These are phyloP conservation scores for Lactifluus subvellereus DNA, from an alignment of 768 basidiomycete species.

Conservation along the genomic window DNA sequence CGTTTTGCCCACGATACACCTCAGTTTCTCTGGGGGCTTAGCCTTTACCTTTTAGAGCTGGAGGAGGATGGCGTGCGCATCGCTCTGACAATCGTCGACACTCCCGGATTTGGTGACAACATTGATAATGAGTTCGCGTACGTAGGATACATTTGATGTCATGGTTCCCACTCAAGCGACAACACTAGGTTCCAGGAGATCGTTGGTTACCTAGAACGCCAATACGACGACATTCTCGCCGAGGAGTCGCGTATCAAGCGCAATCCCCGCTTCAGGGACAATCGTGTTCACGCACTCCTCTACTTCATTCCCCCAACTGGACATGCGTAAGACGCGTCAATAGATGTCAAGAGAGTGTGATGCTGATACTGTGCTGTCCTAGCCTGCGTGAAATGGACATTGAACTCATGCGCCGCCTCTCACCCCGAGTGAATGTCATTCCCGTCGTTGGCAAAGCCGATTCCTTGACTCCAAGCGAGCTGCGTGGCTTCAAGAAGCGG, in stretches of 20 bases:
- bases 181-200: slow-evolving; percentile 87
- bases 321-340: slow-evolving; percentile 60
- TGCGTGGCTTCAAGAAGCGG: slow-evolving; percentile 94
- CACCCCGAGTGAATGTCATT: slow-evolving; percentile 97
- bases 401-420: slow-evolving; percentile 96
- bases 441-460: slow-evolving; percentile 98
- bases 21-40: background rate
- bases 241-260: slow-evolving; percentile 99
- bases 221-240: slow-evolving; percentile 98
- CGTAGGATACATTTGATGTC: slow-evolving; percentile 32
- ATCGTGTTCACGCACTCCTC: slow-evolving; percentile 90
- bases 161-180: background rate
- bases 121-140: slow-evolving; percentile 99
- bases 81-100: slow-evolving; percentile 96
- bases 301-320: slow-evolving; percentile 99
- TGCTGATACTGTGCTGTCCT: slow-evolving; percentile 8
- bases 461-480: slow-evolving; percentile 86
- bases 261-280: slow-evolving; percentile 98
- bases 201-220: slow-evolving; percentile 91
- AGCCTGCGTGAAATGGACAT: slow-evolving; percentile 98
- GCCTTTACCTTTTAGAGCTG: slow-evolving; percentile 54
- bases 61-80: slow-evolving; percentile 99
- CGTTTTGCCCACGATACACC: background rate
- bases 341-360: background rate
- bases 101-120: slow-evolving; percentile 97